These are phyloP conservation scores for Teunomyces pallodes DNA, from an alignment of 805 yeast genomes.

Conservation along the genomic window DNA sequence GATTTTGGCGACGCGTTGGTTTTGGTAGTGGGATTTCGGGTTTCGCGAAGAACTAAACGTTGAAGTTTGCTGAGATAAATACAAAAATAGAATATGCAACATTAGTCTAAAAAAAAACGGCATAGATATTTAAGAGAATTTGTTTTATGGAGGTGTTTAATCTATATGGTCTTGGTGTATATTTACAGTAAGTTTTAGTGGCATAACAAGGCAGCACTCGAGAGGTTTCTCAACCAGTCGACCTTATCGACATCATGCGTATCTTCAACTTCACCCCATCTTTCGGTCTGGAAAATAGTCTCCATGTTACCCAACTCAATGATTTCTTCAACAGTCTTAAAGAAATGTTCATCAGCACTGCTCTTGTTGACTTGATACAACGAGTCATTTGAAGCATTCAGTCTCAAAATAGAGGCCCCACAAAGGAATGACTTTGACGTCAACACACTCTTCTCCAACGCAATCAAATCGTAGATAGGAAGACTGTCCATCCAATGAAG, in stretches of 20 bases:
- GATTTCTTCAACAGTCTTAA: slow-evolving; percentile 61
- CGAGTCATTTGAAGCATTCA: slow-evolving; percentile 26
- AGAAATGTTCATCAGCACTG: slow-evolving; percentile 28
- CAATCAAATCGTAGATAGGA: slow-evolving; percentile 75
- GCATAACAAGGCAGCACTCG: slow-evolving; percentile 62
- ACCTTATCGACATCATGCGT: slow-evolving; percentile 97
- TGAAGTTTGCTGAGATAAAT: background rate
- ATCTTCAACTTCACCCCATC: slow-evolving; percentile 99
- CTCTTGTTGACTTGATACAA: slow-evolving; percentile 37
- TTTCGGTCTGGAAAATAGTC: slow-evolving; percentile 75
- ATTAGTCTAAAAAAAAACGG: too few species aligned
- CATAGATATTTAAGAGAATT: too few species aligned
- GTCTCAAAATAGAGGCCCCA: slow-evolving; percentile 67
- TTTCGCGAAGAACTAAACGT: background rate
- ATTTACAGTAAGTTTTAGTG: slow-evolving; percentile 1
- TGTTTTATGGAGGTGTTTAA: background rate
- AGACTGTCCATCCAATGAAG: slow-evolving; percentile 60
- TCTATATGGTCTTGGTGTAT: background rate
- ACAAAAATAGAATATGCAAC: background rate
- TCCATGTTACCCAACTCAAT: slow-evolving; percentile 80
- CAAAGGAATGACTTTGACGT: slow-evolving; percentile 83
- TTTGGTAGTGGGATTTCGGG: slow-evolving; percentile 1
- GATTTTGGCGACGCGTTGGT: background rate
- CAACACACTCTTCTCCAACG: slow-evolving; percentile 85
- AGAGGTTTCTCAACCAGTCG: slow-evolving; percentile 78